phyloP scores from a whole-genome alignment of 1,284 basidiomycete genomes.

The Anthracocystis walkeri region DNA sequence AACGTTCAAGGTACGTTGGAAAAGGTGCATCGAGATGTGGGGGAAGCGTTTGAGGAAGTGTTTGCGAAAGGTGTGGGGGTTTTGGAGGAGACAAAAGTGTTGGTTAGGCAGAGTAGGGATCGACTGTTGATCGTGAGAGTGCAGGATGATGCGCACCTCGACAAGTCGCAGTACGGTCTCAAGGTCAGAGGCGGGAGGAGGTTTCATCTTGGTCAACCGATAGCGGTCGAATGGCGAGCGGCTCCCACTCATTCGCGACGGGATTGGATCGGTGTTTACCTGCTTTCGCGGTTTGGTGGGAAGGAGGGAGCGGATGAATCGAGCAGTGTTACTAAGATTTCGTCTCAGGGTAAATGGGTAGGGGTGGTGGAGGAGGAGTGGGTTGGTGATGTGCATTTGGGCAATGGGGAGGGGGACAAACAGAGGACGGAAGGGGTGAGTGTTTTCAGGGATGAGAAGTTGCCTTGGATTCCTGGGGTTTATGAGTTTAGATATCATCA shows the following conservation, averaged over 20 bases:
- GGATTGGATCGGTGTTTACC: constrained; percentile 96
- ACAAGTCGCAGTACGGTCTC: constrained; percentile 46
- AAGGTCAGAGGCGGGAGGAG: constrained; percentile 59
- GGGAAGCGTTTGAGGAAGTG: constrained; percentile 90
- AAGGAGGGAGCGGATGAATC: constrained; percentile 33
- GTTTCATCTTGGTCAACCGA: constrained; percentile 91
- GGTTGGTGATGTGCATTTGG: constrained; percentile 79
- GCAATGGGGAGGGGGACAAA: constrained; percentile 2
- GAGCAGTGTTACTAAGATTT: constrained; percentile 77
- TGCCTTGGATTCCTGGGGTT: constrained; percentile 86
- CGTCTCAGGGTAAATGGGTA: constrained; percentile 89
- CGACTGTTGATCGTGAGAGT: constrained; percentile 69
- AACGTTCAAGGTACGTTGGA: constrained; percentile 94
- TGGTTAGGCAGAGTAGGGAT: constrained; percentile 91
- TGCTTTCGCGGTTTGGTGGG: constrained; percentile 47
- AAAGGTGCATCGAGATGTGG: constrained; percentile 92
- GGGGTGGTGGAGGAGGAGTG: constrained; percentile 92
- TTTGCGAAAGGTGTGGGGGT: constrained; percentile 72
- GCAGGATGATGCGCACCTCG: constrained; percentile 56
- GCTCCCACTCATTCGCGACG: constrained; percentile 87
- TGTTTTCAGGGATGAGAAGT: constrained; percentile 69
- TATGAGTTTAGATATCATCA: constrained; percentile 81
- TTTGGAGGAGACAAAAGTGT: constrained; percentile 88
- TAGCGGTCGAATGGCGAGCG: constrained; percentile 86
- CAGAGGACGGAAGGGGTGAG: constrained; percentile 13